Percentiles rank a stretch among this genome's conserved stretches.
These are phyloP conservation scores for Tricholoma hemisulphureum DNA, from an alignment of 768 basidiomycete species.

Conservation along the genomic window DNA sequence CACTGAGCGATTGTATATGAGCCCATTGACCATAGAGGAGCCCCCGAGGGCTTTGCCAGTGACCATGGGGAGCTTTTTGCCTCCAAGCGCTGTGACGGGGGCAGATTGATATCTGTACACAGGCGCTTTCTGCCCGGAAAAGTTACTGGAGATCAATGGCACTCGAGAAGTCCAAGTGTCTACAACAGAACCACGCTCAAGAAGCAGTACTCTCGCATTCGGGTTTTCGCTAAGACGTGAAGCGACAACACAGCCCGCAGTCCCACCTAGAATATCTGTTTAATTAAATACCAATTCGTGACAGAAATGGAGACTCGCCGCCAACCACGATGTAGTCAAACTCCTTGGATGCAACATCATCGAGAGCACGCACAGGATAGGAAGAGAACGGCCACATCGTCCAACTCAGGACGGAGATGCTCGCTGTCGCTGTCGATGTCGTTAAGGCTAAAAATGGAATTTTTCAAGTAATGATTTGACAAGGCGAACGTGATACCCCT, in stretches of 20 bases:
- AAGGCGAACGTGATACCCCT: too few relatives aligned
- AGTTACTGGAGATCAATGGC: constrained; percentile 31
- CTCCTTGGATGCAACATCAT: too few relatives aligned
- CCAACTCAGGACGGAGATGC: too few relatives aligned
- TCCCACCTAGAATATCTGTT: constrained; percentile 27
- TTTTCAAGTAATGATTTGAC: too few relatives aligned
- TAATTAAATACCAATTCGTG: background rate
- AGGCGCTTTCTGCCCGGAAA: constrained; percentile 16
- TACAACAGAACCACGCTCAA: constrained; percentile 33
- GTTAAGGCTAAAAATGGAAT: too few relatives aligned
- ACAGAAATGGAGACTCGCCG: background rate
- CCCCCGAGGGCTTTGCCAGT: constrained; percentile 31
- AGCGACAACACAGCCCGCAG: constrained; percentile 40
- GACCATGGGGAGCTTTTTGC: constrained; percentile 14
- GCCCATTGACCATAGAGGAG: constrained; percentile 26
- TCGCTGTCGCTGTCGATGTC: too few relatives aligned
- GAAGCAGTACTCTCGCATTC: constrained; percentile 26
- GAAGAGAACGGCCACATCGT: too few relatives aligned
- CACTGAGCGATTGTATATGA: constrained; percentile 26
- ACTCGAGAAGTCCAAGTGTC: constrained; percentile 31
- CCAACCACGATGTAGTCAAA: constrained; percentile 14
- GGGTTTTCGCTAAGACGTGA: constrained; percentile 35
- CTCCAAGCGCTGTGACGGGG: constrained; percentile 11
- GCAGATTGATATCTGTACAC: constrained; percentile 16
- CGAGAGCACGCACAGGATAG: too few relatives aligned